phyloP scores from a whole-genome alignment of 1,284 basidiomycete species.

The Violaceomyces palustris region DNA sequence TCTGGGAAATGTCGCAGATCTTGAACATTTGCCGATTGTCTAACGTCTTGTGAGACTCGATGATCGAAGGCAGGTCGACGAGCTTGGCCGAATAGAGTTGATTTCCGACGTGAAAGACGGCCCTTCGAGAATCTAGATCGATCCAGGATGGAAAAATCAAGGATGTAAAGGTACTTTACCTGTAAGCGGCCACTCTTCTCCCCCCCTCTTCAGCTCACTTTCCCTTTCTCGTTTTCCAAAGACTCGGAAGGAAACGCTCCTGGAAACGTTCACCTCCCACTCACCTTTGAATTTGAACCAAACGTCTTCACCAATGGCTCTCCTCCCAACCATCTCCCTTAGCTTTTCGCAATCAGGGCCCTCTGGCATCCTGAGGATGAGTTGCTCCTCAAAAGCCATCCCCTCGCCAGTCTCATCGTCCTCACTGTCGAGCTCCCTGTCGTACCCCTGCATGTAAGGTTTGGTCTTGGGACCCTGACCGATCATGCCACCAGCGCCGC shows the following conservation, averaged over 20 bases:
- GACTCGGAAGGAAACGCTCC: neutral
- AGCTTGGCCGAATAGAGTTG: constrained; percentile 82
- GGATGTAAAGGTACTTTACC: too few relatives aligned
- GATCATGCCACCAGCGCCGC: constrained; percentile 19
- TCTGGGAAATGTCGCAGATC: constrained; percentile 87
- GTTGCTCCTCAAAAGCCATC: constrained; percentile 93
- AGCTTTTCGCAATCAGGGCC: constrained; percentile 59
- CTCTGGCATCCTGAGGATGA: constrained; percentile 82
- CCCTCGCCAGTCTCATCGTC: constrained; percentile 65
- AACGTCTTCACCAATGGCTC: constrained; percentile 73
- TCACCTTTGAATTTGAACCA: constrained; percentile 96
- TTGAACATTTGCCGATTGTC: constrained; percentile 94
- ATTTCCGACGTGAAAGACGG: constrained; percentile 79
- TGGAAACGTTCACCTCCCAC: constrained; percentile 15
- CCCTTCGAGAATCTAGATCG: constrained; percentile 75
- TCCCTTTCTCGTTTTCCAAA: neutral
- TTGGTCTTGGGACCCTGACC: constrained; percentile 44
- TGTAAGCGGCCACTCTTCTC: too few relatives aligned
- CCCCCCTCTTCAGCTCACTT: too few relatives aligned
- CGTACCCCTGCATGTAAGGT: constrained; percentile 55
- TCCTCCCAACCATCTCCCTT: constrained; percentile 63
- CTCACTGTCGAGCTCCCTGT: constrained; percentile 90
- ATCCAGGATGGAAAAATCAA: constrained; percentile 1
- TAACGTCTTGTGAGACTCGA: constrained; percentile 93
- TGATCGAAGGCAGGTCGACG: constrained; percentile 88